Base-by-base conservation (phyloP, 2,329 filamentous ascomycete species). In the Bimuria novae-zelandiae region DNA sequence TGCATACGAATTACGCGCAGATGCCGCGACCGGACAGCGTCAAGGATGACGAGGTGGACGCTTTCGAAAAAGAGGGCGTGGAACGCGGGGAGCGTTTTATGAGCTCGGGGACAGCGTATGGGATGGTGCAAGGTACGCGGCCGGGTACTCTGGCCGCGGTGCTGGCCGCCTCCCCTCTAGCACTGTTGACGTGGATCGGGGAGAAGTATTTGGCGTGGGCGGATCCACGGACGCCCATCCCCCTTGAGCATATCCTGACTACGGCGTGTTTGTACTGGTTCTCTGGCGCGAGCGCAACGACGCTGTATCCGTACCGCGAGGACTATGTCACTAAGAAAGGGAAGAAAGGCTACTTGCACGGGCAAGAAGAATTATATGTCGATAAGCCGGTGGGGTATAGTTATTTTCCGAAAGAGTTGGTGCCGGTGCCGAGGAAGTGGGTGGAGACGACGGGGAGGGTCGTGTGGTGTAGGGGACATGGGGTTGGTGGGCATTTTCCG, bases 191-290 rank as follows among this genome's bases (percentile, higher is more conserved):
- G 6, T 88, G 84, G 79, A 75, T 85, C 22, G 80, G 79, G 3
- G 83, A 85, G 59, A 85, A 84, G 63, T 81, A 82, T 51, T 67
- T 82, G 0, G 77, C 77, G 4, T 85, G 82, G 82, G 73, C 72
- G 1, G 82, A 84, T 54, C 58, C 60, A 0, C 63, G 66, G 16
- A 62, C 59, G 0, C 54, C 57, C 0, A 77, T 77, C 0, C 59
- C 70, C 0, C 49, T 72, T 7, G 65, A 78, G 30, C 73, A 72
- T 2, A 80, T 85, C 10, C 68, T 85, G 2, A 75, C 77, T n/a
- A 67, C 74, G 17, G 76, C 82, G 12, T 78, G 76, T 1, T 60
- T 85, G 3, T 85, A 83, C 61, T 85, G 82, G 82, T 71, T 84
- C 52, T 83, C 80, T 0, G 77, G 76, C 17, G 79, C 75, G 6